These are phyloP conservation scores for Berberis thunbergii DNA, from an alignment of 164 flowering plant genomes.

Conservation along the genomic window DNA sequence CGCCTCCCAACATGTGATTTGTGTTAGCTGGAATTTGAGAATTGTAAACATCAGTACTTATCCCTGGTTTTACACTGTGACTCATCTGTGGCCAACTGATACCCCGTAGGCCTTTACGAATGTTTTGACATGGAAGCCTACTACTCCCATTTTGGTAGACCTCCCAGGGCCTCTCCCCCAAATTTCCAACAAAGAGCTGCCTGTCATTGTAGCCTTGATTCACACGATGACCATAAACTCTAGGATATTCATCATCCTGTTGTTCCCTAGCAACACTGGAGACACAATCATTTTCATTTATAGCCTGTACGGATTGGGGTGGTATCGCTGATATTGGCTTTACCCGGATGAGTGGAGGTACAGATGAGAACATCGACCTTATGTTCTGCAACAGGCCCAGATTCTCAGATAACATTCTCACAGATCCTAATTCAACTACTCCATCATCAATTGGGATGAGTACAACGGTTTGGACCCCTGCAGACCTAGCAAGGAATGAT, in stretches of 20 bases:
- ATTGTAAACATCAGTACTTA: constrained; percentile 22
- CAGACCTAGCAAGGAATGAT: constrained; percentile 69
- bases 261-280: constrained; percentile 26
- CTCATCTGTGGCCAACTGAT: too few relatives aligned
- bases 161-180: constrained; percentile 52
- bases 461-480: constrained; percentile 79
- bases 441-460: constrained; percentile 77
- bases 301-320: constrained; percentile 12
- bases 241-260: constrained; percentile 33
- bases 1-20: constrained; percentile 27
- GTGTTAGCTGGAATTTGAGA: constrained; percentile 16
- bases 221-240: constrained; percentile 78
- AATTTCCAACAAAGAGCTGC: constrained; percentile 50
- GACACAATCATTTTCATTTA: constrained; percentile 22
- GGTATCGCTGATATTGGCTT: neutral
- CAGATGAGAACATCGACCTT: constrained; percentile 37
- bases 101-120: constrained; percentile 26
- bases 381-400: constrained; percentile 44
- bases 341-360: too few relatives aligned
- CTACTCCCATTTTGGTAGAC: constrained; percentile 29
- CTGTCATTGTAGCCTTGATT: constrained; percentile 36
- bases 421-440: constrained; percentile 87
- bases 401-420: constrained; percentile 61
- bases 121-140: constrained; percentile 27
- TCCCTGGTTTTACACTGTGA: constrained; percentile 37